These are phyloP conservation scores for Ampelocalamus luodianensis DNA, from an alignment of 176 grass and related monocot genomes.

Conservation along the genomic window DNA sequence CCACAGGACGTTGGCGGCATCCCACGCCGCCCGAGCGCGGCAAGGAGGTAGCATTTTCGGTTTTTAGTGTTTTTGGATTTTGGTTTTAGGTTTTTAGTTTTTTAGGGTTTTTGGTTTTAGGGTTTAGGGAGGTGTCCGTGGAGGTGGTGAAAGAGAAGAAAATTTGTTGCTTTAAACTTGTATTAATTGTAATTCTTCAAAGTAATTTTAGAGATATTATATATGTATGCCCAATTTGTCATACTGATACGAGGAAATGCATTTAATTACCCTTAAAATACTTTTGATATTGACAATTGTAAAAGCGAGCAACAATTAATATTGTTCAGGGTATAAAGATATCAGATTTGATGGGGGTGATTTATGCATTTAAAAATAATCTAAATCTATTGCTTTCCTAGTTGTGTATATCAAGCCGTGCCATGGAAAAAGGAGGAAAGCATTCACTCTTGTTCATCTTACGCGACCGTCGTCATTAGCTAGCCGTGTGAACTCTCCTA, in stretches of 20 bases:
- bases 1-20: too few relatives aligned
- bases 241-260: not conserved
- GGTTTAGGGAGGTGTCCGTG: too few relatives aligned
- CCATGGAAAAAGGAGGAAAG: not conserved
- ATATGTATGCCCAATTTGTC: too few relatives aligned
- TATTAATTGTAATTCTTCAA: not conserved
- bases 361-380: not conserved
- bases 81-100: too few relatives aligned
- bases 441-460: not conserved
- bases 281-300: not conserved
- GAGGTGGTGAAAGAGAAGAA: too few relatives aligned
- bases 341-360: not conserved
- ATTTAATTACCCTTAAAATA: not conserved
- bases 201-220: too few relatives aligned
- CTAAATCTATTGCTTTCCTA: slow-evolving; percentile 10
- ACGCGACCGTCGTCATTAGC: not conserved
- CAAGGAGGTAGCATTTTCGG: too few relatives aligned
- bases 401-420: not conserved
- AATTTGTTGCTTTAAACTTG: not conserved
- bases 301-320: not conserved
- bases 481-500: not conserved
- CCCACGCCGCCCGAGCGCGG: too few relatives aligned
- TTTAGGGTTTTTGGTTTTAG: too few relatives aligned
- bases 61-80: too few relatives aligned
- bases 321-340: not conserved